Base-by-base conservation (phyloP, 345 rosid species). In the Hibiscus syriacus region DNA sequence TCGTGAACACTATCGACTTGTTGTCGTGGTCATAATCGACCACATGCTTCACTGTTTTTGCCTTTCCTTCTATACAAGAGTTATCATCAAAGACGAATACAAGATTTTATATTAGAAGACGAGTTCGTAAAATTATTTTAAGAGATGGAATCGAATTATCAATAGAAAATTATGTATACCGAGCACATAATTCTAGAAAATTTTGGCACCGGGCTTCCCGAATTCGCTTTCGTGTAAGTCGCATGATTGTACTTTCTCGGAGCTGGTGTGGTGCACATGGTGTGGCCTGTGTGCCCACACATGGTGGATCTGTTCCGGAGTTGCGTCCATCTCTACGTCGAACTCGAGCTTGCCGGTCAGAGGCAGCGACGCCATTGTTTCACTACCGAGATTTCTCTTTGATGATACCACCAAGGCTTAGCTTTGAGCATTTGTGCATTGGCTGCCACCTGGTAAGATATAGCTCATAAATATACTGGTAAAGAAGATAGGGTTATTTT, bases 271-370 rank as follows among this genome's bases (percentile, higher is more conserved):
- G 39, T 76, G 59, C 1, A 79, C 60, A 36, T 83, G 82, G 67
- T 84, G 83, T 19, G 87, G 85, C 57, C 70, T 74, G 69, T 73
- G 48, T 1, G 55, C n/a, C 45, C 74, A 46, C 55, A 82, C 11
- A 0, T 82, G 72, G 46, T 75, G 68, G 39, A 73, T 80, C 68
- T 61, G 26, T 0, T 72, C 59, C 0, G 81, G 69, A 13, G 71
- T 20, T 19, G 67, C 62, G 4, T 46, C 69, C 12, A 74, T 48
- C 41, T 69, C 77, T 0, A 75, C 72, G 2, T 57, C 63, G 3
- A 39, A 7, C 41, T 57, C 63, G 12, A 57, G 63, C 41, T 57
- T 57, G 5, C 63, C 43, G 30, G 5, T 30, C 6, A 57, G 13
- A 29, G 5, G 14, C 6, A 43, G 17, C 13, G 20, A 36, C 3